A percentile compares a stretch with the other conserved stretches of the same genome.
These are phyloP conservation scores for Effrenium voratum DNA, from an alignment of 73 alveolate species.

Conservation along the genomic window DNA sequence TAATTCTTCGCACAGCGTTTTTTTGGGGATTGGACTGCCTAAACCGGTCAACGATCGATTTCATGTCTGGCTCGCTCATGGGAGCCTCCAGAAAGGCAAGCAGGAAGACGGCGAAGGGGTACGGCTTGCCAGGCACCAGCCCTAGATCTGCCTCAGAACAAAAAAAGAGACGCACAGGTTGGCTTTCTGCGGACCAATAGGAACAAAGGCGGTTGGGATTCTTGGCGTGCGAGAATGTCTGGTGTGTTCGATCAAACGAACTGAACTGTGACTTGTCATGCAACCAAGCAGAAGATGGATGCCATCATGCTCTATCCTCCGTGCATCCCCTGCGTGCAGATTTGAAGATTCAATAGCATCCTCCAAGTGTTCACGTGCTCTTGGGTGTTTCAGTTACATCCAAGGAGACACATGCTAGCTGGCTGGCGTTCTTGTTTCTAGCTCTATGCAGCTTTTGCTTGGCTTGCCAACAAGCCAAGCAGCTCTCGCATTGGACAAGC, in stretches of 20 bases:
- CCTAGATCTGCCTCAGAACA: slow-evolving; percentile 35
- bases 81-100: slow-evolving; percentile 59
- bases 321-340: neutral
- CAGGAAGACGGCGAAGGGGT: slow-evolving; percentile 29
- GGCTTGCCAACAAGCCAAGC: neutral
- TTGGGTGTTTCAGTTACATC: too few species aligned
- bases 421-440: too few species aligned
- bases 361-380: too few species aligned
- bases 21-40: too few species aligned
- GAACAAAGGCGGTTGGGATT: neutral
- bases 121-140: slow-evolving; percentile 61
- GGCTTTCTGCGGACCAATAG: neutral
- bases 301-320: neutral
- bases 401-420: too few species aligned
- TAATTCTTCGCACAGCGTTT: neutral
- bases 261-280: too few species aligned
- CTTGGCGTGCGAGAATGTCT: neutral
- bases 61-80: neutral
- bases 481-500: neutral
- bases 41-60: neutral
- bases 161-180: neutral
- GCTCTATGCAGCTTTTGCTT: neutral
- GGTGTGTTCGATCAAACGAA: neutral
- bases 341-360: too few species aligned
- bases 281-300: neutral